Conservation (phyloP, 495 filamentous ascomycete genomes). For the Penicillium argentinense region DNA sequence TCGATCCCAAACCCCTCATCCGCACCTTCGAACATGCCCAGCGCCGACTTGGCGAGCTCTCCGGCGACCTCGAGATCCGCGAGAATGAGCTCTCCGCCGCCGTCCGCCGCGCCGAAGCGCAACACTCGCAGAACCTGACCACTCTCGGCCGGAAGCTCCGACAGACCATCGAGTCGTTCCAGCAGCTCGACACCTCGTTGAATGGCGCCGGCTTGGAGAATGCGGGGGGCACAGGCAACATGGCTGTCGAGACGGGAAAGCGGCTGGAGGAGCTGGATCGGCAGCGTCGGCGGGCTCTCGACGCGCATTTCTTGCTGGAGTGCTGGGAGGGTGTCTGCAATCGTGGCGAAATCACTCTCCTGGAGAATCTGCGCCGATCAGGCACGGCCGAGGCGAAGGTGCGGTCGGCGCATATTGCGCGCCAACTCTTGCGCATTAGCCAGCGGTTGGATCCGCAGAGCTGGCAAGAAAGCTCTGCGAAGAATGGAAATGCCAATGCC, state of each 20-base stretch:
- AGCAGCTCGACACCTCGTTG: constrained; percentile 79
- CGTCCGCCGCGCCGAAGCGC: constrained; percentile 85
- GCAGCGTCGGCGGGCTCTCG: constrained; percentile 83
- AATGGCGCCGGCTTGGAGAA: constrained; percentile 47
- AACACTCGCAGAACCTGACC: constrained; percentile 86
- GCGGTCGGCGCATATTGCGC: constrained; percentile 83
- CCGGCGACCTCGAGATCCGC: constrained; percentile 77
- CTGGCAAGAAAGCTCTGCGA: constrained; percentile 55
- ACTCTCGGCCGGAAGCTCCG: constrained; percentile 84
- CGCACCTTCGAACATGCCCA: constrained; percentile 91
- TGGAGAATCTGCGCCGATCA: constrained; percentile 77
- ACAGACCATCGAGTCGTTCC: constrained; percentile 85
- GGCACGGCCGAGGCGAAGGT: constrained; percentile 84
- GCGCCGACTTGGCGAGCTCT: constrained; percentile 72
- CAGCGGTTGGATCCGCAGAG: constrained; percentile 74
- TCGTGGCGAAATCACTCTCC: constrained; percentile 70
- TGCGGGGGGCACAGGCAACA: constrained; percentile 89
- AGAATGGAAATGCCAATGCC: constrained; percentile 47
- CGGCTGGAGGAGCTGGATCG: constrained; percentile 90
- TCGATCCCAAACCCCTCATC: constrained; percentile 97
- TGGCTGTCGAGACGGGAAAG: constrained; percentile 92
- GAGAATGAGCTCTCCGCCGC: constrained; percentile 90
- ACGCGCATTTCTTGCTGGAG: constrained; percentile 91
- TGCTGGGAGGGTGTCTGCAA: constrained; percentile 95
- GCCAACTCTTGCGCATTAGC: constrained; percentile 85